phyloP scores from a whole-genome alignment of 23 red algal genomes.

The Cyanidiococcus yangmingshanensis region DNA sequence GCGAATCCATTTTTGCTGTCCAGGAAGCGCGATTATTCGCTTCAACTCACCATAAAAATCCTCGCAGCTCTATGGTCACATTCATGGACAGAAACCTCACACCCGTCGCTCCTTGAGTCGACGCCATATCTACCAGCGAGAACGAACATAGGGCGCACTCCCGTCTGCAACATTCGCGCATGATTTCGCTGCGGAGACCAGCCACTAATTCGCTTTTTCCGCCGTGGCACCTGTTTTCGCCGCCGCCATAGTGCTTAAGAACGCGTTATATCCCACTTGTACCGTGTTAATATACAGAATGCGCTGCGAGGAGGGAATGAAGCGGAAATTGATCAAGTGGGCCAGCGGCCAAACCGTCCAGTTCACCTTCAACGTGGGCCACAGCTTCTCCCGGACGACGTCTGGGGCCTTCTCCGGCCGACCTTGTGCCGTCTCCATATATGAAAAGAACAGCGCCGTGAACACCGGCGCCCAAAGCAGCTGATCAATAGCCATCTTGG shows the following conservation, averaged over 20 bases:
- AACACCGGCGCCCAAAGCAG: slow-evolving; percentile 91
- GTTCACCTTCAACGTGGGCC: slow-evolving; percentile 98
- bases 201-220: neutral
- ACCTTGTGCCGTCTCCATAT: slow-evolving; percentile 87
- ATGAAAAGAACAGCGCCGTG: slow-evolving; percentile 83
- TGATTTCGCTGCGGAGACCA: too few species aligned
- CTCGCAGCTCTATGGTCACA: too few species aligned
- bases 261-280: slow-evolving; percentile 96
- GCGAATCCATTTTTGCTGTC: too few species aligned
- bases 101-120: too few species aligned
- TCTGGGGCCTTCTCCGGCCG: slow-evolving; percentile 40
- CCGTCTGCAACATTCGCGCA: too few species aligned
- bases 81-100: too few species aligned
- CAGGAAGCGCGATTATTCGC: too few species aligned
- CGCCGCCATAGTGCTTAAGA: slow-evolving; percentile 81
- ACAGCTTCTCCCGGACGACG: slow-evolving; percentile 81
- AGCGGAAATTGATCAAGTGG: slow-evolving; percentile 96
- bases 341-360: slow-evolving; percentile 92
- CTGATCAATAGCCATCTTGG: slow-evolving; percentile 98
- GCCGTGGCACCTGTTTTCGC: neutral
- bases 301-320: slow-evolving; percentile 90
- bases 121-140: too few species aligned
- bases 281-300: slow-evolving; percentile 99
- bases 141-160: too few species aligned
- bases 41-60: too few species aligned